Evolutionary conservation across 2,329 filamentous ascomycete genomes (phyloP).

Genomic region (Aspergillus novofumigatus): DNA sequence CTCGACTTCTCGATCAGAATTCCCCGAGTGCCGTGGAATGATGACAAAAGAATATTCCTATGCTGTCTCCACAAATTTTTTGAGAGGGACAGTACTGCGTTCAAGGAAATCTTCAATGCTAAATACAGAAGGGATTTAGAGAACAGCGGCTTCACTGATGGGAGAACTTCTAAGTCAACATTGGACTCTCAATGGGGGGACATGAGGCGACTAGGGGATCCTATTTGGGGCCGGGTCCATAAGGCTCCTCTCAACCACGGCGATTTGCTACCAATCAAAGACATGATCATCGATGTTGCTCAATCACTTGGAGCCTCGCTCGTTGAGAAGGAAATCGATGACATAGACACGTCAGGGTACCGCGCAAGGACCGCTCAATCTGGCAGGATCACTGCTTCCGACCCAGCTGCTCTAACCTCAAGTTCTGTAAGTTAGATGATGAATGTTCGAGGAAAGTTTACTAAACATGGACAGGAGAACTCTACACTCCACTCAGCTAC

Average conservation of each 20-base stretch:
- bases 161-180: neutral
- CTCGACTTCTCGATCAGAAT: neutral
- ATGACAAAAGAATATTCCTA: conserved; percentile 13
- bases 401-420: neutral
- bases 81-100: conserved; percentile 1
- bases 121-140: conserved; percentile 20
- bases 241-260: conserved; percentile 14
- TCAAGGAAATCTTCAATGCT: conserved; percentile 23
- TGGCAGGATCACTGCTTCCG: neutral
- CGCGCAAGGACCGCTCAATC: neutral
- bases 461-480: neutral
- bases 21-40: neutral
- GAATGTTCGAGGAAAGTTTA: neutral
- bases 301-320: conserved; percentile 1
- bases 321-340: conserved; percentile 8
- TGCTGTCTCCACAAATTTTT: conserved; percentile 27
- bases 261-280: conserved; percentile 13
- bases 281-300: conserved; percentile 12
- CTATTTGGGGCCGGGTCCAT: conserved; percentile 23
- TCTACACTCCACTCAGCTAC: neutral
- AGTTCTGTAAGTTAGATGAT: neutral
- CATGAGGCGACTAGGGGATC: conserved; percentile 13
- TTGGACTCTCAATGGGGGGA: conserved; percentile 21
- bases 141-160: conserved; percentile 14
- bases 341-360: conserved; percentile 8